Percentiles rank a stretch among this genome's conserved stretches.
Evolutionary conservation across 208 protist genomes (phyloP).

Genomic region (Leishmania braziliensis): DNA sequence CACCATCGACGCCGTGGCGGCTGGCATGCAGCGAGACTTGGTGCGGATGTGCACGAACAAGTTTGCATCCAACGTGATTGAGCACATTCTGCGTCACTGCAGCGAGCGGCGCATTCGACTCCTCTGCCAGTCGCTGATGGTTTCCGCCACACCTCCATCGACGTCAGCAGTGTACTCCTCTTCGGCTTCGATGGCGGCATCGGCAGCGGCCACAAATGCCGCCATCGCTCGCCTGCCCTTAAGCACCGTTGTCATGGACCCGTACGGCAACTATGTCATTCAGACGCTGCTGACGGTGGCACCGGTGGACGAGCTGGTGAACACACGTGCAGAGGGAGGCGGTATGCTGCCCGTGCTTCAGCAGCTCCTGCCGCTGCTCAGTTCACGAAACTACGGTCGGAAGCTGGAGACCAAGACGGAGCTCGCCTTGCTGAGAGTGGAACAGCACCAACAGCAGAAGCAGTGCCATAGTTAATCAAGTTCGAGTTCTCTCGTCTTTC

Average conservation of each 20-base stretch:
- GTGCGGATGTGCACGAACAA: constrained; percentile 92
- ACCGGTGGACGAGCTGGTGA: constrained; percentile 63
- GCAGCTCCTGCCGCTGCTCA: constrained; percentile 39
- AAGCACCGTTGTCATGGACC: constrained; percentile 87
- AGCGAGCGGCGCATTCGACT: constrained; percentile 44
- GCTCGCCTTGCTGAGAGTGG: constrained; percentile 51
- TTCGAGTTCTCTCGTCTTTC: not conserved
- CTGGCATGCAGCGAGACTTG: constrained; percentile 32
- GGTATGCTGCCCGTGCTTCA: constrained; percentile 51
- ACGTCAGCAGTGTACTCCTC: not conserved
- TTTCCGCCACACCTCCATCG: not conserved
- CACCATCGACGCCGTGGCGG: constrained; percentile 53
- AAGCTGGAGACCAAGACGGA: constrained; percentile 62
- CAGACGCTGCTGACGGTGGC: constrained; percentile 92
- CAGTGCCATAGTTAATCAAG: not conserved
- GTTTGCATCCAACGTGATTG: constrained; percentile 97
- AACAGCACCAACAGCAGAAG: constrained; percentile 28
- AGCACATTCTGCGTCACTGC: constrained; percentile 91
- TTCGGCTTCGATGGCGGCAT: not conserved
- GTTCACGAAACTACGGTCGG: constrained; percentile 64
- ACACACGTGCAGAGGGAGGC: constrained; percentile 8
- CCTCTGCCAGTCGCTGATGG: constrained; percentile 54
- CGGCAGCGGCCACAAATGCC: not conserved
- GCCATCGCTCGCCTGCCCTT: constrained; percentile 37
- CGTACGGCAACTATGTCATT: constrained; percentile 98